Base-by-base conservation (phyloP, 1,139 yeast species). In the Meyerozyma elateridarum region DNA sequence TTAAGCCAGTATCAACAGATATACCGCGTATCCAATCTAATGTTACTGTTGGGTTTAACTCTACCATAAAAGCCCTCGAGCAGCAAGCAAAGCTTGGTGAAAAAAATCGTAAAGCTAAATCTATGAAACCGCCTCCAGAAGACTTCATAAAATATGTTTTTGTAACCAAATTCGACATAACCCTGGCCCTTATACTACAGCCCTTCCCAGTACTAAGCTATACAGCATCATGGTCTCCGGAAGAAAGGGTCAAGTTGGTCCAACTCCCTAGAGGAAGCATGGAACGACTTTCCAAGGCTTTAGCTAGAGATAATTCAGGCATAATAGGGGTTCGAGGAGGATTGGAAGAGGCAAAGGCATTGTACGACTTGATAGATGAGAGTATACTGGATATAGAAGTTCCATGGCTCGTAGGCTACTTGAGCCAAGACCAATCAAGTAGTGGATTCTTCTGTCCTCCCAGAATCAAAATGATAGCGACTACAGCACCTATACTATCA, bases 161-260 rank as follows among this genome's bases (percentile, higher is more conserved):
- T 48, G 77, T 78, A 11, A 70, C 80, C 38, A 75, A 70, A 41
- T 49, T 59, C 8, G 85, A 79, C 38, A 62, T 78, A 14, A 50
- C 60, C 1, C 76, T 80, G 3, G 50, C 60, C 4, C 44, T 78
- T 4, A 42, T 78, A 14, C 60, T 68, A 4, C 64, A 65, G 33
- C 76, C 72, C 32, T 66, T 79, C 35, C 85, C 85, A 0, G 58
- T 65, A 1, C 52, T 79, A 13, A 51, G 73, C 11, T 64, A 52
- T 35, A 61, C 76, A 2, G 69, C 83, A 0, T 64, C 75, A 0
- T 40, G 38, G 25, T 47, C 54, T 1, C 28, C 37, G 2, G 40
- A 42, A 0, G 42, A 46, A 13, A 39, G 57, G 17, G 73, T 75
- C 2, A 76, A 75, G 42, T 54, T 79, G 25, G 56, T 79, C 0